phyloP scores from a whole-genome alignment of 306 rosid genomes.

The Styphnolobium japonicum region DNA sequence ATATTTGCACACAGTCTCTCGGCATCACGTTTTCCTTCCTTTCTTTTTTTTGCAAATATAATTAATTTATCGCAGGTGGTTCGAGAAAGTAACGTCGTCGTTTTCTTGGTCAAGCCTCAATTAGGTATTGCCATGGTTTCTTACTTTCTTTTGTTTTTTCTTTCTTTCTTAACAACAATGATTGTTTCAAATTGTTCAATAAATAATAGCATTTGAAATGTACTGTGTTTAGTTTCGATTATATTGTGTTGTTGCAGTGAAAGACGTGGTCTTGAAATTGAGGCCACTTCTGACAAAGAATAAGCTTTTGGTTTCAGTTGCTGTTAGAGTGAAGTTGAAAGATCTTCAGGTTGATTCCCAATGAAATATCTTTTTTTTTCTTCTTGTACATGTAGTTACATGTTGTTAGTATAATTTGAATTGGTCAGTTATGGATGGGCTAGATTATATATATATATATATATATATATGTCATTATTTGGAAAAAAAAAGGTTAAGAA shows the following conservation, averaged over 20 bases:
- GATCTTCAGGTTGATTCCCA: slow-evolving; percentile 83
- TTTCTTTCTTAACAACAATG: too few relatives aligned
- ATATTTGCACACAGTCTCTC: too few relatives aligned
- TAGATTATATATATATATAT: too few relatives aligned
- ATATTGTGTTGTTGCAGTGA: slow-evolving; percentile 48
- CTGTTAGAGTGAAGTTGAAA: slow-evolving; percentile 87
- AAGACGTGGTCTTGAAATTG: slow-evolving; percentile 57
- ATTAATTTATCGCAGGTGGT: slow-evolving; percentile 54
- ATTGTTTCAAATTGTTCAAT: too few relatives aligned
- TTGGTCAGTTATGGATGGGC: background rate
- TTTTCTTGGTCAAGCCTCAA: slow-evolving; percentile 94
- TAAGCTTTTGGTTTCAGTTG: slow-evolving; percentile 92
- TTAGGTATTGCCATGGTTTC: slow-evolving; percentile 39
- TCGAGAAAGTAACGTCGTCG: slow-evolving; percentile 70
- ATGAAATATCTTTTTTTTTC: background rate
- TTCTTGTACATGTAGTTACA: background rate
- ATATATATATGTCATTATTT: background rate
- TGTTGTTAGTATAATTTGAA: background rate
- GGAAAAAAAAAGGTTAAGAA: background rate
- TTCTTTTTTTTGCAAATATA: background rate
- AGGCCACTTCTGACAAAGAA: slow-evolving; percentile 61
- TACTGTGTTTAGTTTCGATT: background rate
- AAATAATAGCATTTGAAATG: background rate
- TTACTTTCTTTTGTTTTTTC: background rate
- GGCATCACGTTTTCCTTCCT: background rate